Conservation (phyloP, 768 basidiomycete species). For the Trametes meyenii region DNA sequence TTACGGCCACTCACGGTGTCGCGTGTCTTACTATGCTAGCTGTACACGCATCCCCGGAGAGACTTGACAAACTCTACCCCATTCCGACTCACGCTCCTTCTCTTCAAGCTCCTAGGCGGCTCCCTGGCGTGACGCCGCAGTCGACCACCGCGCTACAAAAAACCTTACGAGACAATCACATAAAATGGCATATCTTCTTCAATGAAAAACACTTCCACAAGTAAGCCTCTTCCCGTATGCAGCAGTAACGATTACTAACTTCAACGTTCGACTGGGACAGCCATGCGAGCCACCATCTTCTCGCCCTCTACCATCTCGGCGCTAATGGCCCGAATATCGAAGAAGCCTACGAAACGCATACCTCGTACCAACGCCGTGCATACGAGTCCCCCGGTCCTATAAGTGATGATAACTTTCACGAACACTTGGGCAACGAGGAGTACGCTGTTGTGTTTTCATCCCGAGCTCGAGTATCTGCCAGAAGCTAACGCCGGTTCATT, state of each 20-base stretch:
- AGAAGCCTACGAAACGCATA: slow-evolving; percentile 43
- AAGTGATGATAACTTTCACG: slow-evolving; percentile 48
- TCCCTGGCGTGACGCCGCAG: slow-evolving; percentile 39
- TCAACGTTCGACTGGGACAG: slow-evolving; percentile 28
- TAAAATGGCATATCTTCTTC: slow-evolving; percentile 39
- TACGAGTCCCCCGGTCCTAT: slow-evolving; percentile 48
- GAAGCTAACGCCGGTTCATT: not conserved
- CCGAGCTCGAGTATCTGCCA: not conserved
- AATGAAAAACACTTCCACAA: slow-evolving; percentile 41
- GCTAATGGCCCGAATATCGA: slow-evolving; percentile 44
- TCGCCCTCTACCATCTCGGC: slow-evolving; percentile 63
- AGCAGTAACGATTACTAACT: too few relatives aligned
- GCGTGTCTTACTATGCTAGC: not conserved
- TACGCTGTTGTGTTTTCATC: not conserved
- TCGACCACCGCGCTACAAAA: slow-evolving; percentile 33
- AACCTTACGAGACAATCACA: slow-evolving; percentile 35
- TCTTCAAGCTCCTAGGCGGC: slow-evolving; percentile 35
- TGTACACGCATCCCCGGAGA: not conserved
- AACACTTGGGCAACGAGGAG: slow-evolving; percentile 59
- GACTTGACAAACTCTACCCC: slow-evolving; percentile 38
- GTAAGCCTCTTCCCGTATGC: slow-evolving; percentile 22
- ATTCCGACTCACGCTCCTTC: slow-evolving; percentile 35
- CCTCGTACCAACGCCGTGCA: slow-evolving; percentile 37
- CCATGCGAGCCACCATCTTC: slow-evolving; percentile 58
- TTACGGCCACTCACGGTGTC: not conserved